A percentile compares a stretch with the other conserved stretches of the same genome.
These are phyloP conservation scores for Orychophragmus violaceus DNA, from an alignment of 345 rosid genomes.

Conservation along the genomic window DNA sequence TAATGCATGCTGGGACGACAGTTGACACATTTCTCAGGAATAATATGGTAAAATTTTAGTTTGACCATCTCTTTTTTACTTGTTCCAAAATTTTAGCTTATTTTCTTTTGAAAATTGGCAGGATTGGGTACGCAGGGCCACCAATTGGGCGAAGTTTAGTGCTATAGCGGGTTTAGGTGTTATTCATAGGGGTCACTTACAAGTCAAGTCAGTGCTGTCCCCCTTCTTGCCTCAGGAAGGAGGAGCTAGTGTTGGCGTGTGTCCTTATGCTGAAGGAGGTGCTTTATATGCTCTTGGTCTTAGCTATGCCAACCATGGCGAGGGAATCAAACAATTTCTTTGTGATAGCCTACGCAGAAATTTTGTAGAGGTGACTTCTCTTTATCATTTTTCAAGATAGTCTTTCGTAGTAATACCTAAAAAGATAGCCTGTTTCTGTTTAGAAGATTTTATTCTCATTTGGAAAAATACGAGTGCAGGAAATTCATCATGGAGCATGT, in stretches of 20 bases:
- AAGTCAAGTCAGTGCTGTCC: constrained; percentile 94
- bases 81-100: no score
- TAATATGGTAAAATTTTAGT: constrained; percentile 77
- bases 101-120: no score
- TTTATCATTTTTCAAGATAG: not conserved
- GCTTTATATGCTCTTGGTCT: constrained; percentile 97
- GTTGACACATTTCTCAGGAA: constrained; percentile 98
- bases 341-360: constrained; percentile 88
- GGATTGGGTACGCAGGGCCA: constrained; percentile 99
- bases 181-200: constrained; percentile 92
- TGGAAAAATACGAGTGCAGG: constrained; percentile 44
- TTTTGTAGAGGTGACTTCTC: constrained; percentile 67
- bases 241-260: constrained; percentile 84
- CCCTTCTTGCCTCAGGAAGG: constrained; percentile 99
- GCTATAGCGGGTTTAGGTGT: constrained; percentile 99
- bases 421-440: no score
- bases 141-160: constrained; percentile 99
- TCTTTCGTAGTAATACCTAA: no score
- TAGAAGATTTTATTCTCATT: not conserved
- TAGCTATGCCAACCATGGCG: constrained; percentile 98
- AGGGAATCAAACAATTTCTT: constrained; percentile 92
- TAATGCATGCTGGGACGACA: constrained; percentile 99
- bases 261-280: constrained; percentile 97
- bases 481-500: constrained; percentile 99
- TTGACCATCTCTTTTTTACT: no score